Percentiles rank a stretch among this genome's conserved stretches.
Conservation (phyloP, 1,139 yeast species). For the Scheffersomyces segobiensis region DNA sequence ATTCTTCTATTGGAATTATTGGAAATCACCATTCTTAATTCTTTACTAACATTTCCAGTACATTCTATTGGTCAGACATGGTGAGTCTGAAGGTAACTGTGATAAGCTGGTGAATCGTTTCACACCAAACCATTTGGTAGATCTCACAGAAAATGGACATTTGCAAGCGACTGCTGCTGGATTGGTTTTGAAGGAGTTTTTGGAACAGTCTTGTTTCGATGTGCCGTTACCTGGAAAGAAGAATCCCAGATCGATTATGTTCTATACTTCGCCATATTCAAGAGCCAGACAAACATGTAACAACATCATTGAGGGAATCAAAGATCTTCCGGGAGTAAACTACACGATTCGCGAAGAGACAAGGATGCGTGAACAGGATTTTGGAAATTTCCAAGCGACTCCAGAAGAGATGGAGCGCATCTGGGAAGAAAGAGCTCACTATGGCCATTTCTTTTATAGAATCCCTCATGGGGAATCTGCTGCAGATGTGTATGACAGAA, state of each 20-base stretch:
- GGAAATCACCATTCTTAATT: not conserved
- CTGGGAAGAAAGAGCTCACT: slow-evolving; percentile 80
- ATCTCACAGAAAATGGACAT: slow-evolving; percentile 69
- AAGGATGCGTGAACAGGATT: slow-evolving; percentile 89
- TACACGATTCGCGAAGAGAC: slow-evolving; percentile 79
- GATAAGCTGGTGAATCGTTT: slow-evolving; percentile 76
- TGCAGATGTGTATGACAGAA: slow-evolving; percentile 90
- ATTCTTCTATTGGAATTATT: too few species aligned
- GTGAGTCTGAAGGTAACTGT: slow-evolving; percentile 86
- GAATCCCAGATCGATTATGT: slow-evolving; percentile 42
- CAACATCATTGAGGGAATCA: slow-evolving; percentile 61
- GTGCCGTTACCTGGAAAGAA: slow-evolving; percentile 9
- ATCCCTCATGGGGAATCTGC: slow-evolving; percentile 95
- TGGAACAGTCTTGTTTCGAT: slow-evolving; percentile 50
- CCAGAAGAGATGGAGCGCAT: slow-evolving; percentile 75
- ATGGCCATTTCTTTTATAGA: slow-evolving; percentile 89
- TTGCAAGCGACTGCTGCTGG: slow-evolving; percentile 74
- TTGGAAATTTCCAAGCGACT: slow-evolving; percentile 85
- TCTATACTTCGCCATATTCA: slow-evolving; percentile 81
- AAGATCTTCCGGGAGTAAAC: slow-evolving; percentile 47
- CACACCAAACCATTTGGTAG: slow-evolving; percentile 77
- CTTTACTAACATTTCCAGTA: slow-evolving; percentile 37
- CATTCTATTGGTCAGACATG: slow-evolving; percentile 81
- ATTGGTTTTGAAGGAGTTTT: slow-evolving; percentile 47
- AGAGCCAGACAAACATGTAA: slow-evolving; percentile 82